A percentile compares a stretch with the other conserved stretches of the same genome.
Conservation (phyloP, 306 rosid species). For the Inga laurina region DNA sequence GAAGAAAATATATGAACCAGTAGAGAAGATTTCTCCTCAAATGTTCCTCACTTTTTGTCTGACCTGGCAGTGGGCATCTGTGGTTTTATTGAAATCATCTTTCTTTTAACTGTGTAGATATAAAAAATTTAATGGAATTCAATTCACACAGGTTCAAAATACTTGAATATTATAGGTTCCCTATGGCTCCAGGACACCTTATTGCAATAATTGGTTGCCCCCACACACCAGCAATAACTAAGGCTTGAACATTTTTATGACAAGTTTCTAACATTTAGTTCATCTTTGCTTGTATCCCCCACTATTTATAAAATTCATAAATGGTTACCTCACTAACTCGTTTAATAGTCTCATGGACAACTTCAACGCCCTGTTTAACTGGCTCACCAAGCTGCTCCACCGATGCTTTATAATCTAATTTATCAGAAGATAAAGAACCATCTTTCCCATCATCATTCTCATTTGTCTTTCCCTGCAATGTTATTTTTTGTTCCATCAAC, state of each 20-base stretch:
- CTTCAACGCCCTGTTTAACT: not conserved
- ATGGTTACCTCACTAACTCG: not conserved
- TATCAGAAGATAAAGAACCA: conserved; percentile 8
- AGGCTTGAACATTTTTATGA: conserved; percentile 6
- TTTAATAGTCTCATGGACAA: conserved; percentile 22
- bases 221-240: not conserved
- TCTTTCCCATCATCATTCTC: conserved; percentile 27
- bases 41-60: conserved; percentile 1
- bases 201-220: not conserved
- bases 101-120: conserved; percentile 23
- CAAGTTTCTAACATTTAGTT: conserved; percentile 1
- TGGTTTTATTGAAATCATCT: not conserved
- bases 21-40: conserved; percentile 28
- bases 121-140: conserved; percentile 7
- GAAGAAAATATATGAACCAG: not conserved
- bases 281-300: not conserved
- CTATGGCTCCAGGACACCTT: not conserved
- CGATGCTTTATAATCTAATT: conserved; percentile 11
- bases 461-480: conserved; percentile 26
- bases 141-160: not conserved
- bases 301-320: conserved; percentile 1
- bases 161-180: conserved; percentile 2
- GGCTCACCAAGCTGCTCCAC: conserved; percentile 12
- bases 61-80: not conserved
- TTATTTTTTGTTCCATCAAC: not conserved